Evolutionary conservation across 345 rosid genomes (phyloP), one percentile per base, ranked within the genome.

Genomic region (Eucalyptus grandis): DNA sequence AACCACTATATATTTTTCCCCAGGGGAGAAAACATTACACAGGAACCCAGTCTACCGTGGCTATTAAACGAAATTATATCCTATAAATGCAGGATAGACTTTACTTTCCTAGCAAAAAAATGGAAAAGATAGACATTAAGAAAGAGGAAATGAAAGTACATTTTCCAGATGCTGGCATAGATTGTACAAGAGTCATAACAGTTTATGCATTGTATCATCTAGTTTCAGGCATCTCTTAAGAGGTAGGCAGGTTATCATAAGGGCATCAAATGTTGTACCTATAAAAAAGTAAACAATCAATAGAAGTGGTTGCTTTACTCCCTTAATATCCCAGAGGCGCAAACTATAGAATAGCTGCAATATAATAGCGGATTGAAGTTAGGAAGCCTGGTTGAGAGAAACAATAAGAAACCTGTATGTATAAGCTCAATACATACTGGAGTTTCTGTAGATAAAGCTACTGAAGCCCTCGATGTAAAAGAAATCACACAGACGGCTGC

Each of bases 341-440:
- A 90, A 89, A 51, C 89, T 89, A 86, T 93, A 93, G 86, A 88
- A 90, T 65, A 92, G 88, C 94, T 92, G 93, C 89, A 90, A 69
- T 54, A 49, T 65, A 90, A 90, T 54, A 19, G 51, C 5, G 47
- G 14, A 83, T 22, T 49, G 44, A 88, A 54, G 90, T 81, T 87
- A 43, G 40, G 27, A 40, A 40, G 88, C 83, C 47, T 14, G 12
- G 83, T 8, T 21, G 47, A 21, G 27, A 37, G 83, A 77, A 77
- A 43, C 83, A 21, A 77, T 37, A 77, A 77, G 47, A 77, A 37
- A 77, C 14, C 44, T 72, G 24, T 40, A 37, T 4, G 49, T 88
- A 27, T 40, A 43, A 30, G 89, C 49, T 44, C 49, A 89, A 24
- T 22, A 90, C 94, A 27, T 93, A 93, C 94, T 80, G 93, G 92